Conservation (phyloP, 768 basidiomycete species). For the Lactarius trivialis region DNA sequence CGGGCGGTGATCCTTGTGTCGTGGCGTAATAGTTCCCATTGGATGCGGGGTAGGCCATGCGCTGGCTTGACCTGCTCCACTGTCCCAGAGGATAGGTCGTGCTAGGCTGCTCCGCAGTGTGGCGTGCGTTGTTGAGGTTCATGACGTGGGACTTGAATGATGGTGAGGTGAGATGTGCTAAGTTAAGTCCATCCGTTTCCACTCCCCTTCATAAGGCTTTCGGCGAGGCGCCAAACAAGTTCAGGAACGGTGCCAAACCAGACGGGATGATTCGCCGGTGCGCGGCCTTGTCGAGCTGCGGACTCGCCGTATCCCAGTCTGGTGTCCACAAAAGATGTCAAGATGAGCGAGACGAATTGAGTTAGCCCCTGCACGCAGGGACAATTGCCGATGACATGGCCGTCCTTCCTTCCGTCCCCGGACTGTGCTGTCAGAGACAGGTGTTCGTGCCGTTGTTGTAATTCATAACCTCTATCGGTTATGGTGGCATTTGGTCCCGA, state of each 20-base stretch:
- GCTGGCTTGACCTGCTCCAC: slow-evolving; percentile 21
- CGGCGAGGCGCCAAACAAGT: slow-evolving; percentile 21
- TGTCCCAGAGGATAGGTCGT: slow-evolving; percentile 13
- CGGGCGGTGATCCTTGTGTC: slow-evolving; percentile 16
- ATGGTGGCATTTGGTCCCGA: slow-evolving; percentile 11
- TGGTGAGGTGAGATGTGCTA: slow-evolving; percentile 15
- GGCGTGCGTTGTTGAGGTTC: slow-evolving; percentile 23
- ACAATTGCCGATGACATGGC: slow-evolving; percentile 18
- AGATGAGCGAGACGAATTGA: slow-evolving; percentile 22
- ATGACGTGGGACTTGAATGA: slow-evolving; percentile 13
- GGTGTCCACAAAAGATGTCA: slow-evolving; percentile 15
- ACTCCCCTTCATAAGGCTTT: slow-evolving; percentile 23
- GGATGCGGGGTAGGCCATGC: slow-evolving; percentile 14
- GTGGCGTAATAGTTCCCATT: slow-evolving; percentile 14
- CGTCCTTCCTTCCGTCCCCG: slow-evolving; percentile 8
- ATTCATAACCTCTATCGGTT: slow-evolving; percentile 13
- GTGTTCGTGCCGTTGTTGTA: slow-evolving; percentile 15
- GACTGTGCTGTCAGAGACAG: slow-evolving; percentile 1
- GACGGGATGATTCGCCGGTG: slow-evolving; percentile 16
- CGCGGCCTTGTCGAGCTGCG: slow-evolving; percentile 20
- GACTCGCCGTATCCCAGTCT: slow-evolving; percentile 16
- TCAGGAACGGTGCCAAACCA: slow-evolving; percentile 21
- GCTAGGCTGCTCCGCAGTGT: slow-evolving; percentile 18
- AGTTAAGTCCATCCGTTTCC: slow-evolving; percentile 6
- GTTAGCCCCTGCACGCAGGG: slow-evolving; percentile 20